These are phyloP conservation scores for Diaporthe helianthi DNA, from an alignment of 2,329 filamentous ascomycete species.

Conservation along the genomic window DNA sequence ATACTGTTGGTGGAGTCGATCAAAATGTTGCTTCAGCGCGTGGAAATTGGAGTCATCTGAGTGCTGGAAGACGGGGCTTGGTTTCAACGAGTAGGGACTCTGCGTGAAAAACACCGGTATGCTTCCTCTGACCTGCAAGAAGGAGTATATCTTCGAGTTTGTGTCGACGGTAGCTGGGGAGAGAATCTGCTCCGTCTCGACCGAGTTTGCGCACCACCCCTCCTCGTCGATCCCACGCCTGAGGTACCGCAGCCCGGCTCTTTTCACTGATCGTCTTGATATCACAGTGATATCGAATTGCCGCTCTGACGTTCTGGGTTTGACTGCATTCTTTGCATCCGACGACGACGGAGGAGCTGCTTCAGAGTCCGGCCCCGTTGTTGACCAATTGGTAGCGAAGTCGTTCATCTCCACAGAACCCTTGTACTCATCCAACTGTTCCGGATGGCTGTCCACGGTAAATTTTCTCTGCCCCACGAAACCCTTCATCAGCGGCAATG, in stretches of 20 bases:
- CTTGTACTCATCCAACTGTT: conserved; percentile 57
- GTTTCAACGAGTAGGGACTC: conserved; percentile 91
- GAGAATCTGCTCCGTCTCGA: conserved; percentile 95
- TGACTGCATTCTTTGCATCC: conserved; percentile 40
- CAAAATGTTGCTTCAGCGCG: conserved; percentile 83
- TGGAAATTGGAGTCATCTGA: conserved; percentile 78
- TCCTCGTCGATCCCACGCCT: conserved; percentile 90
- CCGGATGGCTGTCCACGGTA: conserved; percentile 69
- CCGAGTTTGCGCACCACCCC: conserved; percentile 85
- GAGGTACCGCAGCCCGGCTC: conserved; percentile 88
- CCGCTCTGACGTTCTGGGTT: conserved; percentile 55
- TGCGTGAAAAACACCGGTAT: conserved; percentile 97
- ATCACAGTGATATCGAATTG: conserved; percentile 85
- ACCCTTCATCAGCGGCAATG: conserved; percentile 88
- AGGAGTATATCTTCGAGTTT: conserved; percentile 74
- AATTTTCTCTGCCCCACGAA: conserved; percentile 91
- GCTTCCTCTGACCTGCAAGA: conserved; percentile 86
- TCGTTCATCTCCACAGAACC: conserved; percentile 52
- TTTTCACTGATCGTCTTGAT: conserved; percentile 84
- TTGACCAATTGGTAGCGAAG: conserved; percentile 35
- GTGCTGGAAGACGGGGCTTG: conserved; percentile 81
- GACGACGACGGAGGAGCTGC: conserved; percentile 35
- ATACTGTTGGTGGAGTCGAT: conserved; percentile 72
- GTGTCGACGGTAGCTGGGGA: conserved; percentile 72
- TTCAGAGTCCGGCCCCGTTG: conserved; percentile 27